Conservation (phyloP, 1,139 yeast species). For the Pichia sp. region DNA sequence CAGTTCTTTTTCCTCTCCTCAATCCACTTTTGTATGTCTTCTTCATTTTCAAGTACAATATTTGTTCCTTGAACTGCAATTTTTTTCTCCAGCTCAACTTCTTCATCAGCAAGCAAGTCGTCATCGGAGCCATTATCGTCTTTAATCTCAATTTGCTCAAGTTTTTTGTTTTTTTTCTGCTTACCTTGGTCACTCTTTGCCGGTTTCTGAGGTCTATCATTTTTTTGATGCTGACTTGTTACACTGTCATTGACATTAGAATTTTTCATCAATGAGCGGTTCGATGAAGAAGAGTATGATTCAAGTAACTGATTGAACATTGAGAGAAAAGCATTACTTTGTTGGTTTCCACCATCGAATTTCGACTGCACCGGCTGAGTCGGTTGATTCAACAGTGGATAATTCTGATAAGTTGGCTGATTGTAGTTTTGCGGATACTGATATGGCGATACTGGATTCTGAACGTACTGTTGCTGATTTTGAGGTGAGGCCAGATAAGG, state of each 20-base stretch:
- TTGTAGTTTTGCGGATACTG: not conserved
- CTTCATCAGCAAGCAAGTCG: conserved; percentile 11
- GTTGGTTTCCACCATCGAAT: not conserved
- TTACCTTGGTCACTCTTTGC: not conserved
- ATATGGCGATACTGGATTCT: not conserved
- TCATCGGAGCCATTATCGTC: conserved; percentile 7
- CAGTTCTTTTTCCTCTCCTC: conserved; percentile 70
- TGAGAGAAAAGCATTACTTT: not conserved
- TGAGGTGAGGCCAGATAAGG: not conserved
- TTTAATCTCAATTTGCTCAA: not conserved
- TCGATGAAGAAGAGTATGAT: not conserved
- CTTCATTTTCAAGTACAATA: conserved; percentile 59
- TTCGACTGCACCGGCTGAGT: not conserved
- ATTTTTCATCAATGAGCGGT: not conserved
- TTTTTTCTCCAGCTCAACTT: conserved; percentile 17
- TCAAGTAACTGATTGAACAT: conserved; percentile 1
- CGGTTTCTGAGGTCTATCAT: not conserved
- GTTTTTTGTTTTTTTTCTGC: not conserved
- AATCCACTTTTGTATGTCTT: conserved; percentile 77
- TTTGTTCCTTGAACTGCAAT: conserved; percentile 55
- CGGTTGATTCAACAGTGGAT: not conserved
- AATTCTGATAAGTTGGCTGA: not conserved
- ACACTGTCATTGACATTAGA: not conserved
- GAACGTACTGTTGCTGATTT: not conserved
- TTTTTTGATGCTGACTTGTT: not conserved